Conservation (phyloP, 768 basidiomycete genomes). For the Amanita pallidorosea region DNA sequence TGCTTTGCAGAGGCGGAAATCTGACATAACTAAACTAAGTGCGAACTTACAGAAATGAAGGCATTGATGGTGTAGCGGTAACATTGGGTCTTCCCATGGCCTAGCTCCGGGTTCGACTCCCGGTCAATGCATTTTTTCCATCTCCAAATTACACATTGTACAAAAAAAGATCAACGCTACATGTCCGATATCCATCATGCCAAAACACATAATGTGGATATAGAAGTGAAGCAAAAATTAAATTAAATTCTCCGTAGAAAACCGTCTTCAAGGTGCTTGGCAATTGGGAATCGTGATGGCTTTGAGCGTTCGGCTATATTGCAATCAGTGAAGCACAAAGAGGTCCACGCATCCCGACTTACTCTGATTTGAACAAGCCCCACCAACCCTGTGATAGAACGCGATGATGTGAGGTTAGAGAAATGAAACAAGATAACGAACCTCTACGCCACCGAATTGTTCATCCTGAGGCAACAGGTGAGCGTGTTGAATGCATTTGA, state of each 20-base stretch:
- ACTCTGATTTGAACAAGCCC: conserved; percentile 36
- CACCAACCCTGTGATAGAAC: conserved; percentile 28
- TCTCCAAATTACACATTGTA: neutral
- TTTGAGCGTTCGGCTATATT: conserved; percentile 57
- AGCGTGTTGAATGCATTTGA: neutral
- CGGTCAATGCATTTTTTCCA: conserved; percentile 30
- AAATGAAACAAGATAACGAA: conserved; percentile 4
- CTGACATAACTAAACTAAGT: neutral
- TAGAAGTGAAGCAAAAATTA: neutral
- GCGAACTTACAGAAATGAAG: no score
- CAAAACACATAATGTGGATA: neutral
- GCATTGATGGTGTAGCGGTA: conserved; percentile 70
- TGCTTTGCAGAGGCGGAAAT: neutral
- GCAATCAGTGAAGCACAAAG: neutral
- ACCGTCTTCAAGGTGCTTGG: conserved; percentile 19
- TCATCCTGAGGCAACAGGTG: conserved; percentile 25
- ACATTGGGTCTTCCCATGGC: conserved; percentile 82
- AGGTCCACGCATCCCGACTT: conserved; percentile 8
- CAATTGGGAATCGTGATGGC: conserved; percentile 59
- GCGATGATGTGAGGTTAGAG: neutral
- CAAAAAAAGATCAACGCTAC: no score
- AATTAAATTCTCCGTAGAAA: neutral
- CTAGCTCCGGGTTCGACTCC: conserved; percentile 47
- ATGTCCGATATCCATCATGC: no score
- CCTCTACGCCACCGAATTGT: conserved; percentile 71